Base-by-base conservation (phyloP, 2,329 filamentous ascomycete genomes). In the Penicillium sp. region DNA sequence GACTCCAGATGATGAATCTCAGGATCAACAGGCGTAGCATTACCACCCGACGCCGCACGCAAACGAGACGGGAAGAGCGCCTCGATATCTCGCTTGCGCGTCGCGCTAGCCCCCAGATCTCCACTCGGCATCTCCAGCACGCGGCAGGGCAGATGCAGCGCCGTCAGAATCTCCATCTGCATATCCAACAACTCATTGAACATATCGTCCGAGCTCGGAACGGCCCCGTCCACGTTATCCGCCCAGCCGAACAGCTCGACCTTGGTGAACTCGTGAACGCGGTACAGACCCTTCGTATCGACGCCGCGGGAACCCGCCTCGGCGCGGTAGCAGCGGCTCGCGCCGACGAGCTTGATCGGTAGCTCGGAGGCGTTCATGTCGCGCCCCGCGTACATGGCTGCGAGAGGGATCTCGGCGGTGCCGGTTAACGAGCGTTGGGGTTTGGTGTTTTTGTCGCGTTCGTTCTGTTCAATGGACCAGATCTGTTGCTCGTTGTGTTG, bases 181-280 rank as follows among this genome's bases (percentile, higher is more conserved):
- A 97, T 88, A 59, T 86, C 84, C 51, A 97, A 79, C 81, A 99
- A 91, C 75, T 97, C 92, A 50, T 90, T 81, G 73, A 96, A 96
- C 13, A 93, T 41, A 74, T 76, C 47, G 65, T 77, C 64, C 13
- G 71, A 76, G 6, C 64, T 73, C 43, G 50, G 62, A 7, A 47
- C 50, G 10, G 68, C 47, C 27, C 66, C 57, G 17, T 85, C 81
- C 1, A 90, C 86, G 37, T 67, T 72, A 31, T 82, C 68, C 5
- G 91, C 89, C 94, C 94, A 99, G 0, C 89, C 92, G 72, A 99
- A 97, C 81, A 99, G 87, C 76, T 99, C 94, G 0, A 99, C 93
- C 74, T 99, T 99, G 29, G 92, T 96, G 77, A 99, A 99, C 76
- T 99, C 94, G 76, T 99, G 94, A 4, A 99, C 94, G 29, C 94